Evolutionary conservation across 495 filamentous ascomycete species (phyloP).

Genomic region (Daldinia childiae): DNA sequence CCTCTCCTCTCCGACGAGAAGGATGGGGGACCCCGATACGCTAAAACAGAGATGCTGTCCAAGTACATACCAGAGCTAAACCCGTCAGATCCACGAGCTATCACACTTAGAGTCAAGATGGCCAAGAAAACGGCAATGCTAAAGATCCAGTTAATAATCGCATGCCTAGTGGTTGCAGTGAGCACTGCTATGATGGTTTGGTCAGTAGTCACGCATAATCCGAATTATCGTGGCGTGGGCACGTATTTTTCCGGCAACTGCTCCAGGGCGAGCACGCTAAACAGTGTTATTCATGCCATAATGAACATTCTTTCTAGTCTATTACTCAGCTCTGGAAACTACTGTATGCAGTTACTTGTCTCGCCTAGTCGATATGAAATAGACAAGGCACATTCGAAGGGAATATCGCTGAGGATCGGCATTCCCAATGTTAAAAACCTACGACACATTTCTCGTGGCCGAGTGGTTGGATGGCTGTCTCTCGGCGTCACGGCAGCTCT

Average conservation of each 20-base stretch:
- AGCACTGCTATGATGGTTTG: background rate
- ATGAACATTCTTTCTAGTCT: background rate
- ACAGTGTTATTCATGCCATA: background rate
- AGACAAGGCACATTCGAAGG: background rate
- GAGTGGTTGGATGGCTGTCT: background rate
- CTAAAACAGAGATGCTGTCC: background rate
- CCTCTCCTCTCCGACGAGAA: background rate
- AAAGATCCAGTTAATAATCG: background rate
- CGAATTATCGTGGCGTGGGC: slow-evolving; percentile 4
- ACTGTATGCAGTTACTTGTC: background rate
- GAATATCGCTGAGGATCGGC: background rate
- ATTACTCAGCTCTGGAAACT: background rate
- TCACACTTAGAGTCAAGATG: background rate
- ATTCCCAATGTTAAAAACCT: background rate
- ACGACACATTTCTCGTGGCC: background rate
- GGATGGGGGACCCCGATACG: background rate
- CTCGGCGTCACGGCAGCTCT: background rate
- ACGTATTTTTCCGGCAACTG: slow-evolving; percentile 2
- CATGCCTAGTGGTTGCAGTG: background rate
- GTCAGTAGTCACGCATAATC: background rate
- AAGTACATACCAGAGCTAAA: slow-evolving; percentile 1
- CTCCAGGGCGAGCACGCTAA: background rate
- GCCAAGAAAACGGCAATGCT: slow-evolving; percentile 1
- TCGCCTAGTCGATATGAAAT: background rate
- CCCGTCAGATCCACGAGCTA: background rate